Conservation (phyloP, 176 grass and related monocot genomes). For the Phoenix dactylifera region DNA sequence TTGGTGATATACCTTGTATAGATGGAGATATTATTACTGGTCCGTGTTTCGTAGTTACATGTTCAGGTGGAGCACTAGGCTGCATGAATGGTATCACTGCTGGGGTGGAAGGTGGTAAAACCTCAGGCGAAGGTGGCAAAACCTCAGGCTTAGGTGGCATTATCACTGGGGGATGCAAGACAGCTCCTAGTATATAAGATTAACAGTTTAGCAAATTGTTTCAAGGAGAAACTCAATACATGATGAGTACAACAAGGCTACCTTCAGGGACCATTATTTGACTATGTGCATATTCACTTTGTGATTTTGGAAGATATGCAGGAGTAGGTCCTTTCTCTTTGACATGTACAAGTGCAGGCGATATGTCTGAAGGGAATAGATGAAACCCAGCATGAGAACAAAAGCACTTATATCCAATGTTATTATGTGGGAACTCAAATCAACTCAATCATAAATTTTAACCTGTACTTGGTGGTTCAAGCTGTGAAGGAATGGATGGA, state of each 20-base stretch:
- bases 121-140: slow-evolving; percentile 3
- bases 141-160: slow-evolving; percentile 12
- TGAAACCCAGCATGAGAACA: slow-evolving; percentile 10
- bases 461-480: slow-evolving; percentile 25
- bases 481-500: slow-evolving; percentile 14
- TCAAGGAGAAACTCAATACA: neutral
- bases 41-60: slow-evolving; percentile 11
- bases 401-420: neutral
- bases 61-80: slow-evolving; percentile 17
- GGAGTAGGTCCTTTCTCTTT: slow-evolving; percentile 11
- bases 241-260: slow-evolving; percentile 7
- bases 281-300: neutral
- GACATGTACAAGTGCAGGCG: slow-evolving; percentile 9
- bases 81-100: slow-evolving; percentile 20
- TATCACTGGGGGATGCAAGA: slow-evolving; percentile 10
- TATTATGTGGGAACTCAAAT: slow-evolving; percentile 7
- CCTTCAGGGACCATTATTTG: slow-evolving; percentile 6
- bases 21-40: slow-evolving; percentile 19
- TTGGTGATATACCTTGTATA: slow-evolving; percentile 10
- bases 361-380: slow-evolving; percentile 20
- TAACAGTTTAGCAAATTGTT: neutral
- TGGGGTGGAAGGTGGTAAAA: slow-evolving; percentile 12
- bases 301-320: slow-evolving; percentile 12
- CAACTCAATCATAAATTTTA: slow-evolving; percentile 12
- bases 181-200: slow-evolving; percentile 16